phyloP scores from a whole-genome alignment of 2,329 filamentous ascomycete genomes.

The Colletotrichum caudatum region DNA sequence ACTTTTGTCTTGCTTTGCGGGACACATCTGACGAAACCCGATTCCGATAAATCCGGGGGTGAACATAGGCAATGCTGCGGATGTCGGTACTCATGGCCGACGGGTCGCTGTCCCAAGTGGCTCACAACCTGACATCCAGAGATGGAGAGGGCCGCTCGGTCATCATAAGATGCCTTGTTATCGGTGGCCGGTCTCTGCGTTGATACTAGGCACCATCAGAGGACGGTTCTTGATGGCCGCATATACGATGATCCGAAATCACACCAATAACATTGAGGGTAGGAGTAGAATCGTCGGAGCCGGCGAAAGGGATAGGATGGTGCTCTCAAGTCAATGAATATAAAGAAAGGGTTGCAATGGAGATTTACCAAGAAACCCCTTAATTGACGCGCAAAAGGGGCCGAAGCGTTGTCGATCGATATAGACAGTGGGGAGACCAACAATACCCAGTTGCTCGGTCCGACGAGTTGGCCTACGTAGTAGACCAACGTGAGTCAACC shows the following conservation, averaged over 20 bases:
- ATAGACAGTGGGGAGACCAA: conserved; percentile 6
- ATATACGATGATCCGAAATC: not conserved
- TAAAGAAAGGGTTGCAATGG: not conserved
- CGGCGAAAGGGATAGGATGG: not conserved
- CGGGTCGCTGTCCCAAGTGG: not conserved
- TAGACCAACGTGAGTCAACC: not conserved
- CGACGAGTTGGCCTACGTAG: not conserved
- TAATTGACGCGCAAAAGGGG: not conserved
- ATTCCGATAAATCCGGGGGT: too few relatives aligned
- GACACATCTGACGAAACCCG: conserved; percentile 1
- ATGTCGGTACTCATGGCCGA: not conserved
- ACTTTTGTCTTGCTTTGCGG: not conserved
- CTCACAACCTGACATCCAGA: not conserved
- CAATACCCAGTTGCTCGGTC: not conserved
- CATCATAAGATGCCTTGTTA: not conserved
- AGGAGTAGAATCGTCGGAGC: not conserved
- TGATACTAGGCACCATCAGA: not conserved
- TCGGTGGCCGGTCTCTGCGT: not conserved
- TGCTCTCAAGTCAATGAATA: not conserved
- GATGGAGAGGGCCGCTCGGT: not conserved
- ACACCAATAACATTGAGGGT: not conserved
- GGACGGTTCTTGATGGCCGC: too few relatives aligned
- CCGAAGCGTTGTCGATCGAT: conserved; percentile 10
- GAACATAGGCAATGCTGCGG: not conserved
- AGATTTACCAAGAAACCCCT: conserved; percentile 10